Evolutionary conservation across 2,329 filamentous ascomycete genomes (phyloP).

Genomic region (Botrytis hyacinthi): DNA sequence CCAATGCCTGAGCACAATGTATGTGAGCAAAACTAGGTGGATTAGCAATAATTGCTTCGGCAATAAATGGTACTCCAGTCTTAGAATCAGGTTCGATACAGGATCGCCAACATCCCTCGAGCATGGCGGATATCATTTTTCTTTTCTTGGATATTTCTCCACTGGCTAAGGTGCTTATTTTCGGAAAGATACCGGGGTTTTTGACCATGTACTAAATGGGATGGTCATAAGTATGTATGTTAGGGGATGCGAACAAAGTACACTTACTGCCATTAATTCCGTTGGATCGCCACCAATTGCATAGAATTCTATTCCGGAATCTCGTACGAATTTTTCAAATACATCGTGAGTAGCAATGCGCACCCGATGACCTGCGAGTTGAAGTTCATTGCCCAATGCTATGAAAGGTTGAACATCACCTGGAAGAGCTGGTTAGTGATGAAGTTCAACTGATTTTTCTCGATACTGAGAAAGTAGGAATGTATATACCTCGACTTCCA

Average conservation of each 20-base stretch:
- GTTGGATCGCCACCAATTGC: conserved; percentile 72
- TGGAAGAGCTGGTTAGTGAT: not conserved
- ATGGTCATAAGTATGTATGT: not conserved
- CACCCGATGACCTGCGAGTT: conserved; percentile 66
- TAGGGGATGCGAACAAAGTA: too few species aligned
- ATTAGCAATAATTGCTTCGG: conserved; percentile 77
- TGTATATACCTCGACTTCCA: conserved; percentile 62
- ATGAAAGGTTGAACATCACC: conserved; percentile 74
- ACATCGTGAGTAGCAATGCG: conserved; percentile 74
- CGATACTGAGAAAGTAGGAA: not conserved
- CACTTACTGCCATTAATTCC: conserved; percentile 11
- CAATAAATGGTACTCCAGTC: conserved; percentile 49
- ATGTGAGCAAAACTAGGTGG: conserved; percentile 70
- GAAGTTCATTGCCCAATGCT: conserved; percentile 67
- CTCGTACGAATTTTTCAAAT: conserved; percentile 71
- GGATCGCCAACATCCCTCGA: conserved; percentile 78
- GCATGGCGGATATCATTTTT: conserved; percentile 70
- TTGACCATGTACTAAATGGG: conserved; percentile 56
- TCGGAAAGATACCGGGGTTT: conserved; percentile 78
- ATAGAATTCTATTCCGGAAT: conserved; percentile 73
- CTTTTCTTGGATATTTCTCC: conserved; percentile 73
- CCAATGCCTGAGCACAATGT: conserved; percentile 9
- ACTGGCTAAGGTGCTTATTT: conserved; percentile 67
- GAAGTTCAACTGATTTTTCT: not conserved
- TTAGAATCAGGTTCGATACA: conserved; percentile 59